These are phyloP conservation scores for Aureobasidium zeae DNA, from an alignment of 2,329 filamentous ascomycete species.

Conservation along the genomic window DNA sequence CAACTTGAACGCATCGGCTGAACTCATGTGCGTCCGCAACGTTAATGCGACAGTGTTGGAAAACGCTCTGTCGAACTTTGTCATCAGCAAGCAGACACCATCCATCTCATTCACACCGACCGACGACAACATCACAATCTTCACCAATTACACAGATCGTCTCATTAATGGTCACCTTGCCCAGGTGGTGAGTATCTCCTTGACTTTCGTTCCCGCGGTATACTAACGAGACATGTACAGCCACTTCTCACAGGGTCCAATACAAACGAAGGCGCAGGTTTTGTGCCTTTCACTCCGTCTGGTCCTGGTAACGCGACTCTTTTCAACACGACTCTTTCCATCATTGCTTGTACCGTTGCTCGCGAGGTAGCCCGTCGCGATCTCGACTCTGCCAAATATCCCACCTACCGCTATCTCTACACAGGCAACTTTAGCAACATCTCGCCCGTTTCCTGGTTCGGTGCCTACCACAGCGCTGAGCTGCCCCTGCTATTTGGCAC, in stretches of 20 bases:
- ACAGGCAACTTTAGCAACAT: slow-evolving; percentile 35
- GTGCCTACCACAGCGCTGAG: slow-evolving; percentile 33
- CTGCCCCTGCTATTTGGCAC: slow-evolving; percentile 34
- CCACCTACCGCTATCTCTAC: slow-evolving; percentile 34
- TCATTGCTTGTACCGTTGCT: slow-evolving; percentile 17
- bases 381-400: slow-evolving; percentile 18
- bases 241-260: slow-evolving; percentile 19
- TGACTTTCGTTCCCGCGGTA: background rate
- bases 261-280: slow-evolving; percentile 20
- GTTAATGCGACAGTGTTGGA: slow-evolving; percentile 13
- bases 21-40: slow-evolving; percentile 1
- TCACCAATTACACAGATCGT: slow-evolving; percentile 18
- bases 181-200: slow-evolving; percentile 14
- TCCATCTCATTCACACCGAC: slow-evolving; percentile 17
- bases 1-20: background rate
- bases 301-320: slow-evolving; percentile 17
- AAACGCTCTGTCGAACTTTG: slow-evolving; percentile 12
- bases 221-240: slow-evolving; percentile 1
- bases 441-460: slow-evolving; percentile 31
- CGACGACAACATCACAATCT: slow-evolving; percentile 17
- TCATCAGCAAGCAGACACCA: slow-evolving; percentile 5
- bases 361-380: slow-evolving; percentile 7
- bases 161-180: slow-evolving; percentile 16
- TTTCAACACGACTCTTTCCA: slow-evolving; percentile 14
- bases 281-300: slow-evolving; percentile 16